phyloP scores from a whole-genome alignment of 805 yeast genomes.

The Kluyveromyces nonfermentans region DNA sequence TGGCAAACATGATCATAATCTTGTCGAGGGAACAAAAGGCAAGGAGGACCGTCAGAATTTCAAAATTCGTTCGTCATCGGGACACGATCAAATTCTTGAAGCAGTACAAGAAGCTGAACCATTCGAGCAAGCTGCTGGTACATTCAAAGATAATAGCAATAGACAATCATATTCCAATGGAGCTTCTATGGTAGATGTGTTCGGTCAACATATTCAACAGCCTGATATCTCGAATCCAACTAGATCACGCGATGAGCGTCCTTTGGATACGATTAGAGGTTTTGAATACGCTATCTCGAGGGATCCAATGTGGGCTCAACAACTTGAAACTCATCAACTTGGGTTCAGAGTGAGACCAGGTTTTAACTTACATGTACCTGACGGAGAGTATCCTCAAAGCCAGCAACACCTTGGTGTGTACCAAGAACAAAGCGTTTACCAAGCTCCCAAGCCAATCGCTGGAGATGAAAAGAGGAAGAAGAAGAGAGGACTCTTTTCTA shows the following conservation, averaged over 20 bases:
- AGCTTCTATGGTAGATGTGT: conserved; percentile 50
- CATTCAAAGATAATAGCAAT: conserved; percentile 27
- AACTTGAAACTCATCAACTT: conserved; percentile 63
- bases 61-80: conserved; percentile 57
- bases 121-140: conserved; percentile 53
- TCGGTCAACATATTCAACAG: conserved; percentile 68
- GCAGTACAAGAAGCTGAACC: conserved; percentile 97
- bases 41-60: conserved; percentile 44
- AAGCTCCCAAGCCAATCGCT: conserved; percentile 39
- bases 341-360: conserved; percentile 83
- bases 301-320: conserved; percentile 68
- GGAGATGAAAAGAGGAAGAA: conserved; percentile 46
- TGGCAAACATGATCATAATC: conserved; percentile 21
- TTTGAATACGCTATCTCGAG: conserved; percentile 87
- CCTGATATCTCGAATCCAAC: conserved; percentile 93
- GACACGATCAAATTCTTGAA: conserved; percentile 81
- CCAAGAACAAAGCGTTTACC: conserved; percentile 51
- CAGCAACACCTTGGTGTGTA: conserved; percentile 13
- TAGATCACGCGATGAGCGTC: conserved; percentile 88
- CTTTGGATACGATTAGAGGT: conserved; percentile 87
- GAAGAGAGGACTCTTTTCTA: conserved; percentile 75
- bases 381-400: conserved; percentile 14
- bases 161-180: conserved; percentile 30
- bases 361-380: conserved; percentile 39
- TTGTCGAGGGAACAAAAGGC: conserved; percentile 23